Evolutionary conservation across 768 basidiomycete species (phyloP).

Genomic region (Suillus bovinus): DNA sequence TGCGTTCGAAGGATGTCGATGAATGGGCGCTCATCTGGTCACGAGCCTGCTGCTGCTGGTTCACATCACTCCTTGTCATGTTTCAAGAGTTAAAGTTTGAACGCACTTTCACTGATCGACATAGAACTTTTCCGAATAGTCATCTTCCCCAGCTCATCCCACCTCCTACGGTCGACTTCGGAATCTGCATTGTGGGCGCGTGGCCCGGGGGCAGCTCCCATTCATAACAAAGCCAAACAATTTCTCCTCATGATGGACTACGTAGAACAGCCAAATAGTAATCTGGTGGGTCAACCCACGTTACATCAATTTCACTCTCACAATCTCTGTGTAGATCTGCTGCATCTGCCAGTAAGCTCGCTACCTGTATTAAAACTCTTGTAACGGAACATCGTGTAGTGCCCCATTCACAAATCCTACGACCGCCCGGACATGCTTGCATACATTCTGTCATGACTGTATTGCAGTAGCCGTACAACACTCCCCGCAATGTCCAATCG

Average conservation of each 20-base stretch:
- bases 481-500: conserved; percentile 83
- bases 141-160: too few relatives aligned
- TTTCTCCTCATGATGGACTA: not conserved
- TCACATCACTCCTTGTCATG: too few relatives aligned
- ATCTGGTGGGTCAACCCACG: not conserved
- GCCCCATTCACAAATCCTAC: conserved; percentile 76
- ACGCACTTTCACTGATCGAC: too few relatives aligned
- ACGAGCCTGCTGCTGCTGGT: not conserved
- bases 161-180: too few relatives aligned
- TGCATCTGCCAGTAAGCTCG: not conserved
- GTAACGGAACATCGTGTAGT: conserved; percentile 33
- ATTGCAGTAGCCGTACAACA: conserved; percentile 68
- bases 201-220: not conserved
- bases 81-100: too few relatives aligned
- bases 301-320: not conserved
- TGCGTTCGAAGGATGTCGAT: too few relatives aligned
- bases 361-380: not conserved
- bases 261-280: not conserved
- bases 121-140: too few relatives aligned
- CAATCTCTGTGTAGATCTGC: not conserved
- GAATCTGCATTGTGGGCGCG: too few relatives aligned
- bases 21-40: not conserved
- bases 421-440: conserved; percentile 73
- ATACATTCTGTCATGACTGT: conserved; percentile 83
- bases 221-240: not conserved